Percentiles rank a stretch among this genome's conserved stretches.
These are phyloP conservation scores for Kurtzmaniella cleridarum DNA, from an alignment of 805 yeast species.

Conservation along the genomic window DNA sequence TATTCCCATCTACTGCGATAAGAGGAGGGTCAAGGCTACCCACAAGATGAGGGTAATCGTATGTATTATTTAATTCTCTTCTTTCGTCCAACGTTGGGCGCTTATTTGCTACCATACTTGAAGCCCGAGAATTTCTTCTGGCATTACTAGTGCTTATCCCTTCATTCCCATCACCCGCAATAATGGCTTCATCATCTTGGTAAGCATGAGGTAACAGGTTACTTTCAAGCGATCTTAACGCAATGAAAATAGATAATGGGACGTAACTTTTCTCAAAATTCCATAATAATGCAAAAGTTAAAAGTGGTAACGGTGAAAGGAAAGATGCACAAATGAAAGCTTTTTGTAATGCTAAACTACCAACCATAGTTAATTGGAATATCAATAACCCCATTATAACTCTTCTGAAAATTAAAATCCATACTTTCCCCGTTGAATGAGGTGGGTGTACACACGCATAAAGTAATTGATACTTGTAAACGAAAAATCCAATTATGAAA, in stretches of 20 bases:
- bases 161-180: neutral
- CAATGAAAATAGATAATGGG: slow-evolving; percentile 81
- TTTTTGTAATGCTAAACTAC: slow-evolving; percentile 75
- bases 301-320: slow-evolving; percentile 70
- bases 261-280: slow-evolving; percentile 75
- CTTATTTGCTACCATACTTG: slow-evolving; percentile 15
- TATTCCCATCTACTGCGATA: slow-evolving; percentile 58
- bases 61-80: slow-evolving; percentile 65
- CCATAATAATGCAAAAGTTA: slow-evolving; percentile 63
- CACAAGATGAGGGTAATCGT: slow-evolving; percentile 71
- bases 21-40: slow-evolving; percentile 81
- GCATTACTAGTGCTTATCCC: slow-evolving; percentile 3
- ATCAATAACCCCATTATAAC: slow-evolving; percentile 73
- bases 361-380: slow-evolving; percentile 91
- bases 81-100: slow-evolving; percentile 72
- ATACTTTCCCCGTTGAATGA: slow-evolving; percentile 93
- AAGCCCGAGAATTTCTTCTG: slow-evolving; percentile 5
- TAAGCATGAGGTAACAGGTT: slow-evolving; percentile 24
- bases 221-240: slow-evolving; percentile 70
- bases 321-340: slow-evolving; percentile 72
- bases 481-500: slow-evolving; percentile 80
- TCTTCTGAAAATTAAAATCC: slow-evolving; percentile 87
- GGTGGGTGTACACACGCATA: slow-evolving; percentile 93
- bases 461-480: slow-evolving; percentile 83
- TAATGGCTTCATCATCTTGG: slow-evolving; percentile 12